Percentiles rank a stretch among this genome's conserved stretches.
Evolutionary conservation across 306 rosid species (phyloP).

Genomic region (Prunus campanulata): DNA sequence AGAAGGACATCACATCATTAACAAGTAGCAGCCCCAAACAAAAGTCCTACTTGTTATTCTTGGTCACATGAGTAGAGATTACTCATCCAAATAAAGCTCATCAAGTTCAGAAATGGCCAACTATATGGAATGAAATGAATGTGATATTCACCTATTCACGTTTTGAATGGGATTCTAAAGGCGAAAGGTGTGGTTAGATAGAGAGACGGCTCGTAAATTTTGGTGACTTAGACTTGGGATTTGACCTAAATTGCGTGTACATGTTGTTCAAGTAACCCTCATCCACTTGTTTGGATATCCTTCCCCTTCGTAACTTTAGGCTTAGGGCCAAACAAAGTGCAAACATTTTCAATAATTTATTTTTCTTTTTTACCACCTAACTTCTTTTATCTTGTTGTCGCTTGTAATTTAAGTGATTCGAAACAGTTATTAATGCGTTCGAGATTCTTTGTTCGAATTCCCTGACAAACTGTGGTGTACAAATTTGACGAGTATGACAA

Average conservation of each 20-base stretch:
- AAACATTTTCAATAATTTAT: no score
- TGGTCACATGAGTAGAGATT: not conserved
- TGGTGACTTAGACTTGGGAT: not conserved
- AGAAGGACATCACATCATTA: no score
- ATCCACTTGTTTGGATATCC: not conserved
- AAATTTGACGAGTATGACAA: no score
- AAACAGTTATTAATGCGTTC: no score
- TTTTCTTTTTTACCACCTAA: no score
- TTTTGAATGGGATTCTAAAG: not conserved
- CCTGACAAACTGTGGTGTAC: no score
- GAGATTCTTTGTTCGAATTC: no score
- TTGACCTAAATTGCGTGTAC: constrained; percentile 12
- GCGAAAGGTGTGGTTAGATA: not conserved
- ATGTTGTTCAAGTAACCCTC: constrained; percentile 16
- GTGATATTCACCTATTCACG: not conserved
- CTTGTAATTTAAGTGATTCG: no score
- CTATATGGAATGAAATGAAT: not conserved
- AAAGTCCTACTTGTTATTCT: no score
- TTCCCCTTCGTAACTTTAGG: not conserved
- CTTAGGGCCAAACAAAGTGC: not conserved
- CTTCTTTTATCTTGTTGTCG: no score
- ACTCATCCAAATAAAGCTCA: not conserved
- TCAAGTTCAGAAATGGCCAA: no score
- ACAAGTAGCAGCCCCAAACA: not conserved
- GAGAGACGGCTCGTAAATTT: not conserved